Percentiles rank a stretch among this genome's conserved stretches.
Conservation (phyloP, 495 filamentous ascomycete genomes). For the Penicillium chermesinum region DNA sequence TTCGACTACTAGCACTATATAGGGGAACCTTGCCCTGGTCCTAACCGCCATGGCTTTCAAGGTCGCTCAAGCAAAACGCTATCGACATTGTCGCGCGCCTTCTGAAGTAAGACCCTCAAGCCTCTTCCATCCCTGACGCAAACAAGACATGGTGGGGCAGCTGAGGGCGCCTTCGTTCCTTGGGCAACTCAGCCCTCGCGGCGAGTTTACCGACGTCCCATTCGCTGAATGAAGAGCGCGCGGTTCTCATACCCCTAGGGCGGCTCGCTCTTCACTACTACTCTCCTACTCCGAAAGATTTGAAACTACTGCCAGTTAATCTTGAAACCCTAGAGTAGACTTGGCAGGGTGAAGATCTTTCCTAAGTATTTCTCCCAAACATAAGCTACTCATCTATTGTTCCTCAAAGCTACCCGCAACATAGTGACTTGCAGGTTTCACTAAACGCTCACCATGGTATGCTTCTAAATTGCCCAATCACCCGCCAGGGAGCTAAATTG, state of each 20-base stretch:
- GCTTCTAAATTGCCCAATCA: not conserved
- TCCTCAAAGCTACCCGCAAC: not conserved
- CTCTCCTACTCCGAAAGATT: not conserved
- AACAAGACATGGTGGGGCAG: not conserved
- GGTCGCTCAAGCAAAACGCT: not conserved
- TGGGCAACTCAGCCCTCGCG: not conserved
- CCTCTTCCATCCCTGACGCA: not conserved
- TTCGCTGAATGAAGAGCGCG: not conserved
- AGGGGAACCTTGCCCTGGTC: not conserved
- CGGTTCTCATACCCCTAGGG: not conserved
- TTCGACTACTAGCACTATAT: not conserved
- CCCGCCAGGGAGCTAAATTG: not conserved
- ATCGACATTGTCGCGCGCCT: constrained; percentile 9
- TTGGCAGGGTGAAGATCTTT: not conserved
- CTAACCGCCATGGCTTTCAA: not conserved
- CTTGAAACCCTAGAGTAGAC: not conserved
- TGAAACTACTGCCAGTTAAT: not conserved
- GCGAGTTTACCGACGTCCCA: not conserved
- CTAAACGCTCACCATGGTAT: not conserved
- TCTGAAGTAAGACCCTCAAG: constrained; percentile 4
- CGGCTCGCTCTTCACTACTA: not conserved
- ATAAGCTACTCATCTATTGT: not conserved
- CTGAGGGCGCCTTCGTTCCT: not conserved
- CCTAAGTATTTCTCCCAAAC: not conserved
- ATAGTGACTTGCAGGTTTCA: not conserved